Evolutionary conservation across 129 eudicot genomes (phyloP).

Genomic region (Calendula officinalis): DNA sequence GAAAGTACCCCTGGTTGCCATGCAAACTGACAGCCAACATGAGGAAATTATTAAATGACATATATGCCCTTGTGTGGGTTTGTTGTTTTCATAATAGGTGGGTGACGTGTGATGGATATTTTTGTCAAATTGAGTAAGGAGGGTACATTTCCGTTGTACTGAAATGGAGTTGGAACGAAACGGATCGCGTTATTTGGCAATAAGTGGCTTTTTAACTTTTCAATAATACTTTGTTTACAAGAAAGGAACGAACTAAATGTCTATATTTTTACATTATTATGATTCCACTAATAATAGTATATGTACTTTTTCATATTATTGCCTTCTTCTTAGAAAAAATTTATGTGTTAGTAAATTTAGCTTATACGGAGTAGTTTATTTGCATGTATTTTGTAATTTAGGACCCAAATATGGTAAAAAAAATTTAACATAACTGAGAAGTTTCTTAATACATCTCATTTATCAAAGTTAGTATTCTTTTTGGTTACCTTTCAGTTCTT

Average conservation of each 20-base stretch:
- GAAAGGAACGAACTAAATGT: constrained; percentile 6
- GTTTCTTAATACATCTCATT: too few relatives aligned
- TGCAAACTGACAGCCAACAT: constrained; percentile 37
- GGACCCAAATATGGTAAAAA: too few relatives aligned
- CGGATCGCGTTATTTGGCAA: constrained; percentile 59
- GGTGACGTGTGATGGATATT: constrained; percentile 23
- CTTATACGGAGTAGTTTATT: too few relatives aligned
- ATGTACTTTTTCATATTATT: too few relatives aligned
- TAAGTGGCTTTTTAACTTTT: constrained; percentile 18
- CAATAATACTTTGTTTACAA: constrained; percentile 16
- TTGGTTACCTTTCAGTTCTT: too few relatives aligned
- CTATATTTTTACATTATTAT: too few relatives aligned
- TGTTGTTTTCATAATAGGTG: not conserved
- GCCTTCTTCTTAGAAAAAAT: too few relatives aligned
- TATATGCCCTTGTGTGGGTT: not conserved
- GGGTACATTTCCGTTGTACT: constrained; percentile 43
- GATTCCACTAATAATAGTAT: too few relatives aligned
- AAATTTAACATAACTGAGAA: too few relatives aligned
- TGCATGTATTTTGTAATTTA: too few relatives aligned
- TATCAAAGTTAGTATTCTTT: too few relatives aligned
- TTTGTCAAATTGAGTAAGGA: constrained; percentile 4
- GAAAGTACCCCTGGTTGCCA: constrained; percentile 37
- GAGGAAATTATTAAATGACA: constrained; percentile 2
- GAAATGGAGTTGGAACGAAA: constrained; percentile 35
- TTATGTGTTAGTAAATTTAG: too few relatives aligned